phyloP scores from a whole-genome alignment of 495 filamentous ascomycete species.

The Xanthoparmelia taractica region DNA sequence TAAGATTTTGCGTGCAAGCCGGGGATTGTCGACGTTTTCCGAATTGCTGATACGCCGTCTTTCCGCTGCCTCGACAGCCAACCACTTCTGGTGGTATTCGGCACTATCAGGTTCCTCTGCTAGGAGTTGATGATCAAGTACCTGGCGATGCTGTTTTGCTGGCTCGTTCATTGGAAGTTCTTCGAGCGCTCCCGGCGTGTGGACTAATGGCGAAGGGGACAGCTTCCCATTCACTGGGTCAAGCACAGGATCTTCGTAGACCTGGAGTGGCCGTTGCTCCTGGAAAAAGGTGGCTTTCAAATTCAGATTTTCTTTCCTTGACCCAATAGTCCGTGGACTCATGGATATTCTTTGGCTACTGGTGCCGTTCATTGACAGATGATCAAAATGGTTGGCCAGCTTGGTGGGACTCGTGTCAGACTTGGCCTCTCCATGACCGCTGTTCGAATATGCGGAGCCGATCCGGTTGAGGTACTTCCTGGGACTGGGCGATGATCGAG shows the following conservation, averaged over 20 bases:
- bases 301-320: constrained; percentile 20
- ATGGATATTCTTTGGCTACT: constrained; percentile 21
- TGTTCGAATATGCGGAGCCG: neutral
- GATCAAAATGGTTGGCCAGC: constrained; percentile 4
- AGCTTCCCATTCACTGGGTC: constrained; percentile 3
- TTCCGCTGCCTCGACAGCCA: constrained; percentile 14
- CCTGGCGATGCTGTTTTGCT: constrained; percentile 17
- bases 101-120: constrained; percentile 19
- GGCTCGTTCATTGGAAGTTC: constrained; percentile 33
- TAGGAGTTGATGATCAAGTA: constrained; percentile 19
- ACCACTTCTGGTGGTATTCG: constrained; percentile 20
- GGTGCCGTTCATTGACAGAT: neutral
- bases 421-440: constrained; percentile 6
- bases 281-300: constrained; percentile 1
- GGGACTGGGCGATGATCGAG: constrained; percentile 2
- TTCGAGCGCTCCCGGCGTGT: constrained; percentile 23
- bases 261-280: constrained; percentile 28
- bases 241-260: constrained; percentile 40
- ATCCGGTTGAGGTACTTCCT: neutral
- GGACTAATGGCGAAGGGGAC: constrained; percentile 7
- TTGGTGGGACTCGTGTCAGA: constrained; percentile 10
- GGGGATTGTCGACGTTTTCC: constrained; percentile 37
- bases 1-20: constrained; percentile 51
- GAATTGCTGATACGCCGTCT: constrained; percentile 12
- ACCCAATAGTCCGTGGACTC: constrained; percentile 20